A percentile compares a stretch with the other conserved stretches of the same genome.
Conservation (phyloP, 345 rosid genomes). For the Excoecaria agallocha region DNA sequence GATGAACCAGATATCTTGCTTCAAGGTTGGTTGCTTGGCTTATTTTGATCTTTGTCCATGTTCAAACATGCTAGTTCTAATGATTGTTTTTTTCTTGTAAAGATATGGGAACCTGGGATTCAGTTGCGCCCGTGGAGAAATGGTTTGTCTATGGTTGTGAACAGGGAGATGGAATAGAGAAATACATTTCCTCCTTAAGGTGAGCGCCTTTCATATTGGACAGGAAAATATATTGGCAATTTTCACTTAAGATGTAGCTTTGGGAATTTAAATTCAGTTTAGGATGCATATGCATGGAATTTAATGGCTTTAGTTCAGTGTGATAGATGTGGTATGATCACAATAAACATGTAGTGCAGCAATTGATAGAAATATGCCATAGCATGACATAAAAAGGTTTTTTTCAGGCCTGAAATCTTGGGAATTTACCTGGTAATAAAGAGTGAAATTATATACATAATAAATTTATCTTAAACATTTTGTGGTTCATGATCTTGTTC, state of each 20-base stretch:
- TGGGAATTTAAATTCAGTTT: not conserved
- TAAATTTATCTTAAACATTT: not conserved
- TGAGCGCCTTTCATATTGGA: conserved; percentile 13
- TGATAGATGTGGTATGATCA: not conserved
- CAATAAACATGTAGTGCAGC: not conserved
- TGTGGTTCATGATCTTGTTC: not conserved
- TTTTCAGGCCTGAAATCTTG: not conserved
- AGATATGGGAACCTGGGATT: conserved; percentile 47
- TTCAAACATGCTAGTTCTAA: conserved; percentile 6
- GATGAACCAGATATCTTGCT: conserved; percentile 48
- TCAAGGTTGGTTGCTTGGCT: conserved; percentile 53
- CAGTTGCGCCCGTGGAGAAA: conserved; percentile 43
- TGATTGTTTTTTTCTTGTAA: conserved; percentile 13
- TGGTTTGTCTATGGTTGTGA: conserved; percentile 57
- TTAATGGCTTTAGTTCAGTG: not conserved
- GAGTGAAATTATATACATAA: not conserved
- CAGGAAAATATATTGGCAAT: not conserved
- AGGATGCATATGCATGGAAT: not conserved
- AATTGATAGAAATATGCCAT: not conserved
- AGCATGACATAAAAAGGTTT: not conserved
- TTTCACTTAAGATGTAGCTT: not conserved
- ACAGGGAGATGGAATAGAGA: conserved; percentile 54
- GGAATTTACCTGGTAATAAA: not conserved
- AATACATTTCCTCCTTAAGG: conserved; percentile 53
- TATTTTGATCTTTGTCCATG: conserved; percentile 1